Evolutionary conservation across 768 basidiomycete species (phyloP).

Genomic region (Trametes meyenii): DNA sequence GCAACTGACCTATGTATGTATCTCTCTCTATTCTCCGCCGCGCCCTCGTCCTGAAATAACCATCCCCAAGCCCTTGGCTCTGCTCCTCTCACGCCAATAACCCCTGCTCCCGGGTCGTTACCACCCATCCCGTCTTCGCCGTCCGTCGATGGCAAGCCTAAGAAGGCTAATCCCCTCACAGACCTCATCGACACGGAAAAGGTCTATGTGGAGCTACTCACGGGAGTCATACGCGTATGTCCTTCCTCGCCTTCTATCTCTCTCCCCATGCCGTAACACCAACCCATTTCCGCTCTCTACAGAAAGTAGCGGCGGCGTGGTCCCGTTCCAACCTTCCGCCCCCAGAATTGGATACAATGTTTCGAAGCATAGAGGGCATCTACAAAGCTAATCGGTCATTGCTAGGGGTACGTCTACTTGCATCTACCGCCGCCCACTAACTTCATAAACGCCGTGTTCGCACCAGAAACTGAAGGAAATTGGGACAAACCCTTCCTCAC

Average conservation of each 20-base stretch:
- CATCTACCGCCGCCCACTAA: conserved; percentile 1
- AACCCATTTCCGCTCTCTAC: conserved; percentile 22
- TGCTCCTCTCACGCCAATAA: conserved; percentile 17
- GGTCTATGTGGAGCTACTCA: conserved; percentile 86
- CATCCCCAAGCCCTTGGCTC: conserved; percentile 11
- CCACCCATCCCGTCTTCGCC: conserved; percentile 31
- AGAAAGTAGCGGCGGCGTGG: conserved; percentile 99
- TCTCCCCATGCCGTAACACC: conserved; percentile 3
- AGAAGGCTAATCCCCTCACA: conserved; percentile 77
- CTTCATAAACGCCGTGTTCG: conserved; percentile 23
- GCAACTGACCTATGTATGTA: conserved; percentile 19
- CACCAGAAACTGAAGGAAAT: conserved; percentile 92
- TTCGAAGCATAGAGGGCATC: conserved; percentile 87
- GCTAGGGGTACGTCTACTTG: conserved; percentile 56
- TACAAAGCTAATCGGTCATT: conserved; percentile 90
- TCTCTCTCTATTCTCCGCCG: background rate
- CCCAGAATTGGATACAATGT: conserved; percentile 89
- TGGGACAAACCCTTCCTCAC: conserved; percentile 87
- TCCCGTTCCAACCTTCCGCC: conserved; percentile 94
- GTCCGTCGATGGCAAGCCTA: conserved; percentile 50
- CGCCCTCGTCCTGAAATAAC: background rate
- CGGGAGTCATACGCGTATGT: conserved; percentile 88
- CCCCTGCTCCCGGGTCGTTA: conserved; percentile 20
- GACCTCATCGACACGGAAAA: conserved; percentile 97
- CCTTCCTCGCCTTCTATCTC: conserved; percentile 6